Conservation (phyloP, 2,329 filamentous ascomycete genomes). For the Alternaria sp. region DNA sequence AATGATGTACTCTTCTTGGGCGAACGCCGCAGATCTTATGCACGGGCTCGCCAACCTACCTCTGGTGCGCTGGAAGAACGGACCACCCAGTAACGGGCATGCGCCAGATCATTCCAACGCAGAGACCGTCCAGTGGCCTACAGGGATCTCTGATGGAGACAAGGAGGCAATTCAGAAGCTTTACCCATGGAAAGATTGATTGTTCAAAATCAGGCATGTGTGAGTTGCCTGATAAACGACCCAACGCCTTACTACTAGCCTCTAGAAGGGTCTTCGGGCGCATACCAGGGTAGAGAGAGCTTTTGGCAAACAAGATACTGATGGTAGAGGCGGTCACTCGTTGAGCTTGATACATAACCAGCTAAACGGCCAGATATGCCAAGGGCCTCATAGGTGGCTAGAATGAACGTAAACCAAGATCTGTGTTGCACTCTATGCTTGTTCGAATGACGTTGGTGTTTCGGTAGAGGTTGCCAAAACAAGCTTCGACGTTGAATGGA, state of each 20-base stretch:
- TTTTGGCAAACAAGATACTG: background rate
- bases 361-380: too few relatives aligned
- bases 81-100: background rate
- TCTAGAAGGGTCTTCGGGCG: too few relatives aligned
- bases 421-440: background rate
- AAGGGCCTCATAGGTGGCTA: too few relatives aligned
- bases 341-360: too few relatives aligned
- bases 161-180: background rate
- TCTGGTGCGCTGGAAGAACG: background rate
- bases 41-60: background rate
- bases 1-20: background rate
- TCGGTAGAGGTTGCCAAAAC: background rate
- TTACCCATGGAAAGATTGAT: background rate
- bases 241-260: too few relatives aligned
- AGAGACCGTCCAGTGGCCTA: background rate
- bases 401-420: too few relatives aligned
- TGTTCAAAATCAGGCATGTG: background rate
- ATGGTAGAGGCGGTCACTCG: background rate
- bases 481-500: background rate
- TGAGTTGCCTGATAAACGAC: too few relatives aligned
- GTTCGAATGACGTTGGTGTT: background rate
- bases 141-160: background rate
- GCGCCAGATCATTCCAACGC: background rate
- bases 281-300: background rate
- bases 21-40: background rate